These are phyloP conservation scores for Microbotryum lychnidis-dioicae DNA, from an alignment of 1,284 basidiomycete genomes.

Conservation along the genomic window DNA sequence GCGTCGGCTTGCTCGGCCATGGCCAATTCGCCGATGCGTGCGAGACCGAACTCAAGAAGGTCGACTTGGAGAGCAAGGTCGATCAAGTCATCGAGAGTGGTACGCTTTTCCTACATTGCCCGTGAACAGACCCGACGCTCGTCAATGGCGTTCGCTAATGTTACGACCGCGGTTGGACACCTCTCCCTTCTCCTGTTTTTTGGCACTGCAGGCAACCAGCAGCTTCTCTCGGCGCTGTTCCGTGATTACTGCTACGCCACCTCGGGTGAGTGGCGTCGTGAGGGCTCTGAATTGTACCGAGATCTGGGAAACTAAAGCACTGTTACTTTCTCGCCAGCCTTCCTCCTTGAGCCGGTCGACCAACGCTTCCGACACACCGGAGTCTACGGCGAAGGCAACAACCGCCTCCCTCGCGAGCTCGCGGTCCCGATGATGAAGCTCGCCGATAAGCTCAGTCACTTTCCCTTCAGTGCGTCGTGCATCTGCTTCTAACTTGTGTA, in stretches of 20 bases:
- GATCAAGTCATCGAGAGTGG: constrained; percentile 10
- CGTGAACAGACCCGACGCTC: no score
- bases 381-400: constrained; percentile 32
- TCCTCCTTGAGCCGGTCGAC: constrained; percentile 37
- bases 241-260: constrained; percentile 37
- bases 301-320: background rate
- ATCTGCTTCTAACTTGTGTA: constrained; percentile 10
- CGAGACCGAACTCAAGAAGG: constrained; percentile 30
- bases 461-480: constrained; percentile 26
- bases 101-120: no score
- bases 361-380: constrained; percentile 32
- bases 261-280: constrained; percentile 4
- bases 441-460: constrained; percentile 35
- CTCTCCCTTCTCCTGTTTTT: background rate
- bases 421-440: constrained; percentile 35
- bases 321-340: constrained; percentile 15
- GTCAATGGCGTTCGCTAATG: background rate
- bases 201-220: constrained; percentile 21
- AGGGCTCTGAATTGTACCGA: background rate
- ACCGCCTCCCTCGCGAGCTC: constrained; percentile 30
- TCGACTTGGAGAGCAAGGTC: constrained; percentile 27
- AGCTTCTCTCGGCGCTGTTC: constrained; percentile 37
- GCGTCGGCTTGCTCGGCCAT: constrained; percentile 33
- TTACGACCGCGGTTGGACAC: background rate
- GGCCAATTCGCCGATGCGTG: constrained; percentile 36